Percentiles rank a stretch among this genome's conserved stretches.
phyloP scores from a whole-genome alignment of 169 alveolate species.

The Cardiosporidium cionae region DNA sequence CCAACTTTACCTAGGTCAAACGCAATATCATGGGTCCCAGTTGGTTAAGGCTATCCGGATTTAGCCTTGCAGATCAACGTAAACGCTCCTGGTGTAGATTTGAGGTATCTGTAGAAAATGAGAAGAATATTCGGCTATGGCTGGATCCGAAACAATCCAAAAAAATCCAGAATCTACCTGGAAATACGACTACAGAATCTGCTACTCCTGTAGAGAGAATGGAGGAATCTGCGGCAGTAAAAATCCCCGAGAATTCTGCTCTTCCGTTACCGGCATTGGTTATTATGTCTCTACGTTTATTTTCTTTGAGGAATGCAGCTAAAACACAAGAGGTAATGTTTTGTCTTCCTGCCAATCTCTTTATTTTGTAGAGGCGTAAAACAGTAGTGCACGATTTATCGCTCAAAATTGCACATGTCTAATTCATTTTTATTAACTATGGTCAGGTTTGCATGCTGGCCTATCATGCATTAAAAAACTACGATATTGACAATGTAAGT shows the following conservation, averaged over 20 bases:
- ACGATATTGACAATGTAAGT: too few species aligned
- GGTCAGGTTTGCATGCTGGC: too few species aligned
- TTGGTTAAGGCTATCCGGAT: slow-evolving; percentile 48
- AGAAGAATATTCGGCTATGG: slow-evolving; percentile 17
- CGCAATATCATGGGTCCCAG: slow-evolving; percentile 67
- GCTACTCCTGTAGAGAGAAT: neutral
- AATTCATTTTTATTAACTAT: too few species aligned
- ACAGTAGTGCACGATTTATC: too few species aligned
- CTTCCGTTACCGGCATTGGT: slow-evolving; percentile 9
- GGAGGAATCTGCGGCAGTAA: neutral
- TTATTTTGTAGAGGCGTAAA: too few species aligned
- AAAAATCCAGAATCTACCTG: neutral
- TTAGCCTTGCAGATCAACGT: neutral
- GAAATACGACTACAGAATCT: neutral
- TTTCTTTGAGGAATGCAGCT: too few species aligned
- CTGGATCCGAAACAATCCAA: neutral
- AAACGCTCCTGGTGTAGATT: slow-evolving; percentile 31
- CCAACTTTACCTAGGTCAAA: too few species aligned
- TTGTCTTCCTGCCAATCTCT: too few species aligned
- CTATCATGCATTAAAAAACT: too few species aligned
- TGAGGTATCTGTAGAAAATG: slow-evolving; percentile 10
- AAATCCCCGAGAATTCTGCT: neutral
- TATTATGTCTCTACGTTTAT: neutral
- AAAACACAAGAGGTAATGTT: too few species aligned
- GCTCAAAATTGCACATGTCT: too few species aligned